These are phyloP conservation scores for Bifiguratus adelaidae DNA, from an alignment of 192 early-diverging fungal genomes.

Conservation along the genomic window DNA sequence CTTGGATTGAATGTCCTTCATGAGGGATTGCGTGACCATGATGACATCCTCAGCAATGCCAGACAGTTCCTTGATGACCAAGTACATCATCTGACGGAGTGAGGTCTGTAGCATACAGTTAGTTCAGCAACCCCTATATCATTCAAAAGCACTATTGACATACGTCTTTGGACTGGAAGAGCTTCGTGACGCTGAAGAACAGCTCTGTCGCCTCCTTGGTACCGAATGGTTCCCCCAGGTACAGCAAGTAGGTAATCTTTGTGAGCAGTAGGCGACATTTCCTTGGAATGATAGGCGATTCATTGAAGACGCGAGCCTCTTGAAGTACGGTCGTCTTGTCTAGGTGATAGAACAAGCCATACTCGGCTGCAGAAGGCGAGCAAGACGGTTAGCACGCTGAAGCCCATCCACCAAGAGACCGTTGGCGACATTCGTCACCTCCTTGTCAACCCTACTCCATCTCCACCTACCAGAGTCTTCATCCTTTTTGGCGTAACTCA, in stretches of 20 bases:
- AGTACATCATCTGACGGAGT: constrained; percentile 93
- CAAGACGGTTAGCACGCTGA: background rate
- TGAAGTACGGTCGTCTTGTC: constrained; percentile 91
- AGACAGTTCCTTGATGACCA: constrained; percentile 94
- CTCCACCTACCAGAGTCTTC: constrained; percentile 53
- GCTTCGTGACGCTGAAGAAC: constrained; percentile 96
- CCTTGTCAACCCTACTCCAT: no score
- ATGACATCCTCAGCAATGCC: constrained; percentile 92
- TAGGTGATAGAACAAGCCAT: constrained; percentile 74
- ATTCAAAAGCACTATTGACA: constrained; percentile 3
- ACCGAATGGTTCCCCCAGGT: constrained; percentile 77
- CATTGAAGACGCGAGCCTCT: constrained; percentile 95
- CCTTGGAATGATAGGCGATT: constrained; percentile 88
- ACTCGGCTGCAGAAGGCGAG: constrained; percentile 39
- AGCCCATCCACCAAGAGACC: background rate
- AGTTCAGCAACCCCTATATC: background rate
- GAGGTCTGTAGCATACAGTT: constrained; percentile 47
- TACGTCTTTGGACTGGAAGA: constrained; percentile 94
- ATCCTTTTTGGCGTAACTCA: constrained; percentile 58
- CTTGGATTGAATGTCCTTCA: constrained; percentile 94
- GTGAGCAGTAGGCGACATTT: constrained; percentile 90
- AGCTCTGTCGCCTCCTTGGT: constrained; percentile 96
- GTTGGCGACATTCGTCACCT: no score
- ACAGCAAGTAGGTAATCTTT: constrained; percentile 89
- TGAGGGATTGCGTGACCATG: constrained; percentile 92